A percentile compares a stretch with the other conserved stretches of the same genome.
Evolutionary conservation across 306 rosid species (phyloP).

Genomic region (Corylus americana): DNA sequence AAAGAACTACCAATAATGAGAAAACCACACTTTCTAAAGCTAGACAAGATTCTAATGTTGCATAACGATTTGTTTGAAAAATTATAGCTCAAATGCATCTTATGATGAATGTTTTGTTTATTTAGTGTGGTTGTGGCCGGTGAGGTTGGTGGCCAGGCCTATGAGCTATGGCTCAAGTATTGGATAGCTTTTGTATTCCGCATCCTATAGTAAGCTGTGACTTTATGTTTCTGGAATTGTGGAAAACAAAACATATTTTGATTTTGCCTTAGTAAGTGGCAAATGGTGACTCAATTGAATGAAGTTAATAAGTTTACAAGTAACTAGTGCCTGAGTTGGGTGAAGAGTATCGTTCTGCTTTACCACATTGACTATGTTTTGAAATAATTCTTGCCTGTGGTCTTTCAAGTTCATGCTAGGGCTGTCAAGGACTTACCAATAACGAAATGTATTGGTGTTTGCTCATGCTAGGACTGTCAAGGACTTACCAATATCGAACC

Average conservation of each 20-base stretch:
- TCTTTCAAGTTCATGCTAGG: background rate
- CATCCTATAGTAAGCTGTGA: background rate
- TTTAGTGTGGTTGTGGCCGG: background rate
- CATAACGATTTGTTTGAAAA: background rate
- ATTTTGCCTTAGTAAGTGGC: background rate
- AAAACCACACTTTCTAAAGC: no score
- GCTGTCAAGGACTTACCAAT: background rate
- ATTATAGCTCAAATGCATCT: background rate
- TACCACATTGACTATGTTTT: background rate
- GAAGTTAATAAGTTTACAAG: background rate
- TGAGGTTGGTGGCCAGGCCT: background rate
- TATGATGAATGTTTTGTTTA: background rate
- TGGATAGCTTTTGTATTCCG: background rate
- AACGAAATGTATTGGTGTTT: background rate
- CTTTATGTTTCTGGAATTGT: background rate
- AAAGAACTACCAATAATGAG: background rate
- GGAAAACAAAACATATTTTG: background rate
- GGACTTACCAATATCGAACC: background rate
- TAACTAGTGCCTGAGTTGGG: background rate
- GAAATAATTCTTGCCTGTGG: background rate
- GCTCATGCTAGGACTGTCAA: background rate
- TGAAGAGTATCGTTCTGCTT: background rate
- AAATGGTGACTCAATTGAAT: background rate
- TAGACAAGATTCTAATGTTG: no score
- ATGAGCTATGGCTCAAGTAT: no score